phyloP scores from a whole-genome alignment of 225 moss, liverwort and hornwort genomes.

The Lunularia cruciata region DNA sequence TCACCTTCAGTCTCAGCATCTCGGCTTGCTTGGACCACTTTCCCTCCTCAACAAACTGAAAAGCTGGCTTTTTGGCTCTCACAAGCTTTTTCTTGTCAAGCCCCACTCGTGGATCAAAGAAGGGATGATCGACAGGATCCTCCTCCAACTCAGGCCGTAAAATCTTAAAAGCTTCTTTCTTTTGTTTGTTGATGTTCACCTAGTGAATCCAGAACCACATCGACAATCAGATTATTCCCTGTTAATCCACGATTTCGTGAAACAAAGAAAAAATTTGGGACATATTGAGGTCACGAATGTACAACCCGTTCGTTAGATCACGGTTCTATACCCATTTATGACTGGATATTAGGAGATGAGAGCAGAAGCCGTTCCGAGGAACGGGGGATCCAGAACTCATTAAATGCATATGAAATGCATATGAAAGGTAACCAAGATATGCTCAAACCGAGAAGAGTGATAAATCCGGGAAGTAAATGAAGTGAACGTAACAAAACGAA shows the following conservation, averaged over 20 bases:
- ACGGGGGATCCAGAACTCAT: too few relatives aligned
- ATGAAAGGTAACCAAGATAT: too few relatives aligned
- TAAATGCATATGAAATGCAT: too few relatives aligned
- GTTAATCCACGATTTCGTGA: background rate
- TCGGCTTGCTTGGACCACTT: slow-evolving; percentile 98
- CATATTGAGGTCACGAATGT: too few relatives aligned
- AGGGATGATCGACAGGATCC: slow-evolving; percentile 82
- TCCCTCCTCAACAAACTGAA: slow-evolving; percentile 99
- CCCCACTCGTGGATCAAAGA: slow-evolving; percentile 79
- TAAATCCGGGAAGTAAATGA: too few relatives aligned
- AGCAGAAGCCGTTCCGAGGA: too few relatives aligned
- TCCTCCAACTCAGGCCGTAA: slow-evolving; percentile 92
- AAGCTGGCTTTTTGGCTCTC: slow-evolving; percentile 69
- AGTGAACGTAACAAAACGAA: too few relatives aligned
- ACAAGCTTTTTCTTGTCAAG: slow-evolving; percentile 90
- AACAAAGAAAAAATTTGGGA: background rate
- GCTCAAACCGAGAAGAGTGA: too few relatives aligned
- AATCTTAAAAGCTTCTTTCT: slow-evolving; percentile 97
- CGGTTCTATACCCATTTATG: too few relatives aligned
- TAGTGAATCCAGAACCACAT: slow-evolving; percentile 16
- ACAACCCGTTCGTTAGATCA: too few relatives aligned
- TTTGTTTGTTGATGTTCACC: slow-evolving; percentile 99
- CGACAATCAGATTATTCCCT: background rate
- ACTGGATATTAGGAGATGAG: too few relatives aligned
- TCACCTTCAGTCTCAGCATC: slow-evolving; percentile 84